A percentile compares a stretch with the other conserved stretches of the same genome.
phyloP scores from a whole-genome alignment of 2,329 filamentous ascomycete species.

The Hypoxylon sp. region DNA sequence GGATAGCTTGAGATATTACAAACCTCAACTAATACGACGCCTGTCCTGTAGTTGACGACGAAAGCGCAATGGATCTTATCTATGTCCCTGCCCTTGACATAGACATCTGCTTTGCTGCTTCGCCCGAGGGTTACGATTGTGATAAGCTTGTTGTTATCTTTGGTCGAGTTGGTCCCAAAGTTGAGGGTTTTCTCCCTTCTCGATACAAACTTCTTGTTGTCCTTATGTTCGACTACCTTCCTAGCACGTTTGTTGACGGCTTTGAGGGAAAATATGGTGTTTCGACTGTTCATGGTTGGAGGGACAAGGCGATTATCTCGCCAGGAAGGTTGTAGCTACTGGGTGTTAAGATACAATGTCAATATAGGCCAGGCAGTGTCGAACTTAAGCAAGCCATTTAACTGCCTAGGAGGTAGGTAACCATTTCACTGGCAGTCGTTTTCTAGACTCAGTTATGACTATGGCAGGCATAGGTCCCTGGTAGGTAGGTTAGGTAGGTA shows the following conservation, averaged over 20 bases:
- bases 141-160: background rate
- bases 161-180: background rate
- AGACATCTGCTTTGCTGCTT: conserved; percentile 2
- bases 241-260: background rate
- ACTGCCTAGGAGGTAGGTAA: too few species aligned
- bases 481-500: too few species aligned
- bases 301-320: background rate
- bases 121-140: conserved; percentile 10
- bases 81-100: conserved; percentile 6
- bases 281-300: background rate
- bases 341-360: background rate
- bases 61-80: conserved; percentile 5
- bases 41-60: conserved; percentile 8
- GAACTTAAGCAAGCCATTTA: background rate
- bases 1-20: background rate
- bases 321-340: background rate
- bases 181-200: background rate
- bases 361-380: background rate
- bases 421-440: background rate
- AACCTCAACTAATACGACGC: conserved; percentile 15
- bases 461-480: too few species aligned
- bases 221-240: background rate
- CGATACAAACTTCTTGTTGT: background rate
- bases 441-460: background rate
- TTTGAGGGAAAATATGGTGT: conserved; percentile 1